Evolutionary conservation across 768 basidiomycete species (phyloP), one percentile per base, ranked within the genome.

Genomic region (Russula abietina): DNA sequence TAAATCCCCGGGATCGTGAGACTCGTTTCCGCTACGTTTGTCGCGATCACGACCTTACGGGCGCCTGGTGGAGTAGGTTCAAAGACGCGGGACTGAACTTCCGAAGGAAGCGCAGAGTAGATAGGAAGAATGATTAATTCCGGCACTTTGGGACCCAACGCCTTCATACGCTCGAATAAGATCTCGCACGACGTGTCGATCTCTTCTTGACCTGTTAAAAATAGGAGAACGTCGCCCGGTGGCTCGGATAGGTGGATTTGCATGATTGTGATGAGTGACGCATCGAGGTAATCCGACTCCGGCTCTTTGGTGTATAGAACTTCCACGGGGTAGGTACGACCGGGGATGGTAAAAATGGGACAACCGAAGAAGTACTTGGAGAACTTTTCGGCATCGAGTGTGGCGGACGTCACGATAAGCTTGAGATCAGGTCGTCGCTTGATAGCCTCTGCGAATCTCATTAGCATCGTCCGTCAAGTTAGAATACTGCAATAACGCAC

Each of bases 291-390:
- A 75, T 99, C 97, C 24, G 83, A 82, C 75, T 98, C 97, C 0
- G 97, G 97, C 71, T 99, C 97, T 73, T 98, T 98, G 68, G 96
- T 98, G 76, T 98, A 99, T n/a, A 98, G 79, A 33, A 91, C 83
- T 75, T 99, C 97, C 65, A 98, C 97, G 7, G 97, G 97, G 76
- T 92, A 98, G n/a, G 94, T 94, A 70, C 95, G 88, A 69, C 97
- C 97, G n/a, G 97, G 97, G 67, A 99, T 98, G 41, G 96, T 97
- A 81, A 98, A 98, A 75, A 99, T 98, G 32, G 97, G 96, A 74
- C 95, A 98, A 7, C 91, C 93, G 73, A 88, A 97, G 80, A 99
- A 99, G 80, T 99, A 99, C 71, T 94, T 94, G 26, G 96, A 95
- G 75, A 99, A 99, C 78, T 98, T 98, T 76, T 98, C 96, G 59